A percentile compares a stretch with the other conserved stretches of the same genome.
These are phyloP conservation scores for Baudoinia panamericana DNA, from an alignment of 495 filamentous ascomycete genomes.

Conservation along the genomic window DNA sequence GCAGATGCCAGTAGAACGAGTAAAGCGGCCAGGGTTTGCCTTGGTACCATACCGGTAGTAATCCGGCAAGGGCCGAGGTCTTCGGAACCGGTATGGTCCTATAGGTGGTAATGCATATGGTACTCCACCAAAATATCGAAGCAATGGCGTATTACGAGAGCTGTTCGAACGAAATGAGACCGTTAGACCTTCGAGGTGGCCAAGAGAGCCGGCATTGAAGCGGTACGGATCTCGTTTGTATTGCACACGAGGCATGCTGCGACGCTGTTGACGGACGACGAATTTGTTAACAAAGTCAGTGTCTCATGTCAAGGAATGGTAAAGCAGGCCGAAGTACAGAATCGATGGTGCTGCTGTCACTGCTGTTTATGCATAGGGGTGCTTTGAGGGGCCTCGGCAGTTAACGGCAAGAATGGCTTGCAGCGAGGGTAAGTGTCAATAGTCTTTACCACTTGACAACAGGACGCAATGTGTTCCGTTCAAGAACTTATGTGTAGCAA, in stretches of 20 bases:
- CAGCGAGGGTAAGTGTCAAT: too few relatives aligned
- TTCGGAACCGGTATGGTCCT: slow-evolving; percentile 32
- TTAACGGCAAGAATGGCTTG: too few relatives aligned
- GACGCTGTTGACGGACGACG: too few relatives aligned
- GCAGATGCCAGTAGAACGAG: slow-evolving; percentile 30
- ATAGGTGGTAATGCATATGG: slow-evolving; percentile 36
- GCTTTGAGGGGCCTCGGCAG: too few relatives aligned
- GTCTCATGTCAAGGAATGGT: too few relatives aligned
- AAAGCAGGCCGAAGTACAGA: too few relatives aligned
- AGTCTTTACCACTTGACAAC: too few relatives aligned
- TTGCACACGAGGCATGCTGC: slow-evolving; percentile 5
- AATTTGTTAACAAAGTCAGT: too few relatives aligned
- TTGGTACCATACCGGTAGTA: slow-evolving; percentile 30
- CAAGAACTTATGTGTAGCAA: too few relatives aligned
- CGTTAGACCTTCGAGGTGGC: slow-evolving; percentile 13
- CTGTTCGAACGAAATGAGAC: slow-evolving; percentile 2
- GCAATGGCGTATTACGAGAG: slow-evolving; percentile 13
- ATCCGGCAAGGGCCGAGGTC: slow-evolving; percentile 30
- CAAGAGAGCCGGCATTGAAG: slow-evolving; percentile 4
- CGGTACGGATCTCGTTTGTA: slow-evolving; percentile 3
- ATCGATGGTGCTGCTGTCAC: too few relatives aligned
- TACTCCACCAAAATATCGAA: slow-evolving; percentile 33
- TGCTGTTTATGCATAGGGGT: too few relatives aligned
- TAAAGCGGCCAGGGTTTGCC: slow-evolving; percentile 27
- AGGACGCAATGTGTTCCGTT: too few relatives aligned